Evolutionary conservation across 805 yeast species (phyloP).

Genomic region (Schizosaccharomyces lindneri): DNA sequence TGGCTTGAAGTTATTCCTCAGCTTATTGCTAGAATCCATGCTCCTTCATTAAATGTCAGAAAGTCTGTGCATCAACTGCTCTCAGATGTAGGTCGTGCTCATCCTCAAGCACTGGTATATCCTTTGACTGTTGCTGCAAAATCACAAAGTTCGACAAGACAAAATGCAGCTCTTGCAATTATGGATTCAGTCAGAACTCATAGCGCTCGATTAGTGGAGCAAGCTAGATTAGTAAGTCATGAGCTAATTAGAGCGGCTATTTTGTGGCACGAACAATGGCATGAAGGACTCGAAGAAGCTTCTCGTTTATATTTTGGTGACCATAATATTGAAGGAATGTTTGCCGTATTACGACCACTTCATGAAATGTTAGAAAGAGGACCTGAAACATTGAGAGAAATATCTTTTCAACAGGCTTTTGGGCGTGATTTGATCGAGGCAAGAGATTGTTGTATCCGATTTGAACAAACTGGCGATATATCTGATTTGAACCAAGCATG

Average conservation of each 20-base stretch:
- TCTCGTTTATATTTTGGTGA: conserved; percentile 82
- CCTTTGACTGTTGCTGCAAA: conserved; percentile 91
- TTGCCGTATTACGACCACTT: conserved; percentile 65
- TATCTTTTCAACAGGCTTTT: conserved; percentile 75
- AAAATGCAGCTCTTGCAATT: conserved; percentile 73
- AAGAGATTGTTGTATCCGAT: conserved; percentile 74
- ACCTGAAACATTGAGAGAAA: conserved; percentile 79
- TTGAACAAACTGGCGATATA: conserved; percentile 59
- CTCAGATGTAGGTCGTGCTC: conserved; percentile 76
- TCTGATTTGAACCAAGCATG: conserved; percentile 88
- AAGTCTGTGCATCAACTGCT: conserved; percentile 53
- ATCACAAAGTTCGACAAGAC: conserved; percentile 71
- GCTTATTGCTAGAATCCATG: conserved; percentile 85
- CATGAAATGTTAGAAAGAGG: conserved; percentile 62
- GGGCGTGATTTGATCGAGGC: conserved; percentile 87
- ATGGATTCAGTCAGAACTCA: conserved; percentile 82
- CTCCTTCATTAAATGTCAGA: conserved; percentile 68
- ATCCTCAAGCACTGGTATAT: conserved; percentile 89
- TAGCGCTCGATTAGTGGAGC: conserved; percentile 62
- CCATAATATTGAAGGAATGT: conserved; percentile 84
- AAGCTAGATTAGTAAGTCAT: conserved; percentile 79
- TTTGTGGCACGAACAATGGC: conserved; percentile 95
- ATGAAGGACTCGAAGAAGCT: conserved; percentile 91
- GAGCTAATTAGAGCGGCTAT: conserved; percentile 89
- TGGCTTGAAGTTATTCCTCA: conserved; percentile 95